Percentiles rank a stretch among this genome's conserved stretches.
Evolutionary conservation across 2,329 filamentous ascomycete genomes (phyloP).

Genomic region (Paecilomyces sp.): DNA sequence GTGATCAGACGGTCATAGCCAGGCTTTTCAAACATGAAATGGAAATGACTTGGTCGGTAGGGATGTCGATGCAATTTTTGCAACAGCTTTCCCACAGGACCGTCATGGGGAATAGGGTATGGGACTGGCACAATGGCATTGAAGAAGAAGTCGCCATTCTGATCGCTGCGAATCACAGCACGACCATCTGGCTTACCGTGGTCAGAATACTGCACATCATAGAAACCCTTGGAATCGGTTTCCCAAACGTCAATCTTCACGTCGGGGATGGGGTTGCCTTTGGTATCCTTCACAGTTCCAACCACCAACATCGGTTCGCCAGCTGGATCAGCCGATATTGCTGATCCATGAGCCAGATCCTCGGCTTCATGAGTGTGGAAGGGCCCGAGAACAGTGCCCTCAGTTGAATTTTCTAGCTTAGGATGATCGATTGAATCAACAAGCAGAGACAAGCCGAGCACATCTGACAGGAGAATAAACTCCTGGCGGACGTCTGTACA

Average conservation of each 20-base stretch:
- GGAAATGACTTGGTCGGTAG: slow-evolving; percentile 70
- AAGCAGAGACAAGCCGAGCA: slow-evolving; percentile 70
- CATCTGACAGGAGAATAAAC: slow-evolving; percentile 76
- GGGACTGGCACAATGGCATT: slow-evolving; percentile 75
- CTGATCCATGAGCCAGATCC: slow-evolving; percentile 45
- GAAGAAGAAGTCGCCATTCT: slow-evolving; percentile 75
- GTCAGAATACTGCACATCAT: slow-evolving; percentile 70
- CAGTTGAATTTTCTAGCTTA: slow-evolving; percentile 62
- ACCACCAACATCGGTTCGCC: slow-evolving; percentile 65
- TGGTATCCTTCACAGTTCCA: slow-evolving; percentile 61
- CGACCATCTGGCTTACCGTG: slow-evolving; percentile 62
- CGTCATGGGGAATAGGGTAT: slow-evolving; percentile 79
- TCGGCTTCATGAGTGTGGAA: slow-evolving; percentile 77
- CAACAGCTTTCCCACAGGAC: slow-evolving; percentile 70
- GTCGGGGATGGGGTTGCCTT: slow-evolving; percentile 54
- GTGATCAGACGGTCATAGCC: slow-evolving; percentile 77
- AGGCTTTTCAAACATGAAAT: slow-evolving; percentile 80
- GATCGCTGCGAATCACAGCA: slow-evolving; percentile 62
- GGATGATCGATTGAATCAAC: slow-evolving; percentile 80
- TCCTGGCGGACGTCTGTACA: slow-evolving; percentile 66
- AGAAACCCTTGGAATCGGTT: slow-evolving; percentile 71
- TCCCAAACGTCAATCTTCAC: slow-evolving; percentile 81
- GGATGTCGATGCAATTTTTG: slow-evolving; percentile 62
- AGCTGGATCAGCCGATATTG: slow-evolving; percentile 61
- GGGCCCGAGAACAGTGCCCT: slow-evolving; percentile 73